Evolutionary conservation across 2,329 filamentous ascomycete genomes (phyloP).

Genomic region (Thermochaetoides dissita): DNA sequence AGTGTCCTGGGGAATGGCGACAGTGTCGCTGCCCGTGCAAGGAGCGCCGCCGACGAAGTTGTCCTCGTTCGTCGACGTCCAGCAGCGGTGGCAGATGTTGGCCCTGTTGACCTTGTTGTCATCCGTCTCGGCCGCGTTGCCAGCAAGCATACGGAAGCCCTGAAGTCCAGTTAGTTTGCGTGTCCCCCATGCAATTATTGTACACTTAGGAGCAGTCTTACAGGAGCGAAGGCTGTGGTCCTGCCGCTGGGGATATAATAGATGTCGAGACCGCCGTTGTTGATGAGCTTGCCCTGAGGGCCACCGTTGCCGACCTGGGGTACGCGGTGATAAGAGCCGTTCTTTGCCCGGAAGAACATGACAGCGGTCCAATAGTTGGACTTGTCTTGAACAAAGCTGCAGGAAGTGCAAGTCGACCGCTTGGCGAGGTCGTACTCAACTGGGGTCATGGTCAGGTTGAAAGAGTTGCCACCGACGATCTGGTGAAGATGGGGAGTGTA

Average conservation of each 20-base stretch:
- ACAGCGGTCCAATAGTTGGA: conserved; percentile 35
- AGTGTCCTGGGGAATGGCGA: conserved; percentile 31
- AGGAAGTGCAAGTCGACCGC: conserved; percentile 28
- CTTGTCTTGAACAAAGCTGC: conserved; percentile 29
- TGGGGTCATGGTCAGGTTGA: conserved; percentile 30
- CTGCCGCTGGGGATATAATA: conserved; percentile 31
- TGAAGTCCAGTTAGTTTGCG: conserved; percentile 6
- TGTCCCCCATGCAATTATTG: too few species aligned
- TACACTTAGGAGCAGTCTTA: conserved; percentile 8
- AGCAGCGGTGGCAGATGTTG: conserved; percentile 34
- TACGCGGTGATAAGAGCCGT: conserved; percentile 29
- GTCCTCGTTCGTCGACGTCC: conserved; percentile 31
- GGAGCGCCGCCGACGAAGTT: conserved; percentile 34
- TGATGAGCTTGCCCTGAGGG: conserved; percentile 28
- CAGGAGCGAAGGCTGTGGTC: conserved; percentile 28
- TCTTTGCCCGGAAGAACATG: conserved; percentile 31
- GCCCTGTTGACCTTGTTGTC: conserved; percentile 23
- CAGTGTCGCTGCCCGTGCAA: conserved; percentile 34
- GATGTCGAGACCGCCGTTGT: conserved; percentile 30
- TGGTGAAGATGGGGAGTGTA: conserved; percentile 34
- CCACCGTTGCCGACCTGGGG: conserved; percentile 31
- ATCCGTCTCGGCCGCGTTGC: conserved; percentile 28
- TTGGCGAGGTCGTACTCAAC: conserved; percentile 21
- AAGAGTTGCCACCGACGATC: conserved; percentile 31
- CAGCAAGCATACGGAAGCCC: conserved; percentile 34